Percentiles rank a stretch among this genome's conserved stretches.
Evolutionary conservation across 78 protist genomes (phyloP).

Genomic region (Dictyostelium capitatum): DNA sequence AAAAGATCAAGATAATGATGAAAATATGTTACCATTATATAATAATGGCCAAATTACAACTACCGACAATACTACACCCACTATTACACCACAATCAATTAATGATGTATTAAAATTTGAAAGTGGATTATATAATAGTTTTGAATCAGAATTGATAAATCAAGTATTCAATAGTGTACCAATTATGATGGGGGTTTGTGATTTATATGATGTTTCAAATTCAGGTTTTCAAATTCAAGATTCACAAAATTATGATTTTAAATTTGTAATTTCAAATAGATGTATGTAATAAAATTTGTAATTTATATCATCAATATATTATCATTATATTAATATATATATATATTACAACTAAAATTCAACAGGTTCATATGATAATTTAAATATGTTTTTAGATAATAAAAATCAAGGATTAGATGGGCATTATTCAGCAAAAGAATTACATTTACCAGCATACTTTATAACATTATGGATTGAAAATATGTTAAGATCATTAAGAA

Average conservation of each 20-base stretch:
- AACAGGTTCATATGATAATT: constrained; percentile 16
- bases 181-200: constrained; percentile 30
- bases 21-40: not conserved
- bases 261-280: constrained; percentile 28
- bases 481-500: constrained; percentile 39
- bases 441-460: constrained; percentile 49
- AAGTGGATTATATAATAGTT: constrained; percentile 1
- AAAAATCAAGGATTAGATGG: constrained; percentile 30
- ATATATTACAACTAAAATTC: not conserved
- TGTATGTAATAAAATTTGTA: not conserved
- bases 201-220: constrained; percentile 1
- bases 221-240: constrained; percentile 5
- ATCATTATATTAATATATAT: not conserved
- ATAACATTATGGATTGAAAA: constrained; percentile 23
- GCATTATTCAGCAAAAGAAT: not conserved
- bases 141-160: not conserved
- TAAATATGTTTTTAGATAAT: not conserved
- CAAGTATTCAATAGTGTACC: constrained; percentile 18
- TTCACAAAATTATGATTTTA: constrained; percentile 9
- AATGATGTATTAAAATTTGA: not conserved
- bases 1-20: not conserved
- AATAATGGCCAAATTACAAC: not conserved
- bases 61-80: not conserved
- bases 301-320: not conserved
- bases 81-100: not conserved